Evolutionary conservation across 2,329 filamentous ascomycete species (phyloP).

Genomic region (Orbilia ellipsospora): DNA sequence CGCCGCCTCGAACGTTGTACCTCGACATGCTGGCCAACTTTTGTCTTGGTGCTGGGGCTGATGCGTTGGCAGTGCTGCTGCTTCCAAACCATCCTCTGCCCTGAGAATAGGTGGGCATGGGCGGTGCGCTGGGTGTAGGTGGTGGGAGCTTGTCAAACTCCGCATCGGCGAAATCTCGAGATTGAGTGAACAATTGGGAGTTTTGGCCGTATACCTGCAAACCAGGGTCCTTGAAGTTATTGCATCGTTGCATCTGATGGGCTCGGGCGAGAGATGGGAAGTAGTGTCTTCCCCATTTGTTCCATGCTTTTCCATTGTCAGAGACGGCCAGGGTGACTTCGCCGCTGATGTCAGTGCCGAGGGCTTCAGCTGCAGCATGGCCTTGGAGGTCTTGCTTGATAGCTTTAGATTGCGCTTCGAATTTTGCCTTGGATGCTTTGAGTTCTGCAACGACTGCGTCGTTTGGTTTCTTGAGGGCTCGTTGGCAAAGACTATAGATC

Average conservation of each 20-base stretch:
- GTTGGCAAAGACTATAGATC: slow-evolving; percentile 55
- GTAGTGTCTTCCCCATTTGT: slow-evolving; percentile 70
- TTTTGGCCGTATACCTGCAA: slow-evolving; percentile 68
- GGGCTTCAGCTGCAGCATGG: slow-evolving; percentile 63
- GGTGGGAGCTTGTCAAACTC: slow-evolving; percentile 62
- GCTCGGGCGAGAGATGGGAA: slow-evolving; percentile 70
- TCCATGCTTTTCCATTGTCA: slow-evolving; percentile 61
- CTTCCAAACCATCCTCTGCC: slow-evolving; percentile 2
- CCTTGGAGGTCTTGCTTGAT: slow-evolving; percentile 25
- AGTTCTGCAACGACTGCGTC: background rate
- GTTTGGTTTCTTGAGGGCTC: slow-evolving; percentile 9
- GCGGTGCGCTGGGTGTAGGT: slow-evolving; percentile 56
- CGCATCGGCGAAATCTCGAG: slow-evolving; percentile 66
- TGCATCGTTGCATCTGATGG: slow-evolving; percentile 70
- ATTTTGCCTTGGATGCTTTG: slow-evolving; percentile 2
- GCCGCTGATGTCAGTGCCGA: slow-evolving; percentile 67
- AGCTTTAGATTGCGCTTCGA: slow-evolving; percentile 26
- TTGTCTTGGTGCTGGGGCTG: background rate
- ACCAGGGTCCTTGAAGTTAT: slow-evolving; percentile 72
- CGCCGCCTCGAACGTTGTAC: slow-evolving; percentile 64
- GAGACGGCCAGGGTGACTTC: slow-evolving; percentile 66
- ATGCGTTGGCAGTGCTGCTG: background rate
- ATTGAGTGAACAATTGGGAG: slow-evolving; percentile 68
- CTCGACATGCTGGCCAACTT: slow-evolving; percentile 62
- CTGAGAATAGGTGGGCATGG: slow-evolving; percentile 25